Percentiles rank a stretch among this genome's conserved stretches.
phyloP scores from a whole-genome alignment of 2,329 filamentous ascomycete species.

The Diplodia mutila region DNA sequence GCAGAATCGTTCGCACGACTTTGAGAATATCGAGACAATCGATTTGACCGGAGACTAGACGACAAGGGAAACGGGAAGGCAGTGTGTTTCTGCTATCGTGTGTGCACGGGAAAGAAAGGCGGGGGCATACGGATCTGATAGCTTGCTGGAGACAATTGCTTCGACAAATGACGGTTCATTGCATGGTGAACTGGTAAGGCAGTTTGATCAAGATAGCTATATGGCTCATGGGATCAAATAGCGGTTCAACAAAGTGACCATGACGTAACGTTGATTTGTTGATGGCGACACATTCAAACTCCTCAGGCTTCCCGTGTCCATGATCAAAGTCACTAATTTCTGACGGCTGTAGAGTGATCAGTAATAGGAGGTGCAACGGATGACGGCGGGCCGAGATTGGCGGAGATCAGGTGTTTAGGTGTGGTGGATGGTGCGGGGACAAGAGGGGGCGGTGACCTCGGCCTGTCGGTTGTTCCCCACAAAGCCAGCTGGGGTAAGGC shows the following conservation, averaged over 20 bases:
- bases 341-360: not conserved
- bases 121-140: too few species aligned
- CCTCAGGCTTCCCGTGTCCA: not conserved
- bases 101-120: not conserved
- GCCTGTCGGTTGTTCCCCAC: constrained; percentile 19
- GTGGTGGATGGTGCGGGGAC: constrained; percentile 4
- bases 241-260: not conserved
- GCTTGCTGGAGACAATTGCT: too few species aligned
- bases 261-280: not conserved
- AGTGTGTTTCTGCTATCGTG: not conserved
- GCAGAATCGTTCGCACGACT: not conserved
- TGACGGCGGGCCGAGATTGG: not conserved
- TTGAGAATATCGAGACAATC: not conserved
- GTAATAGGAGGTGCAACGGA: not conserved
- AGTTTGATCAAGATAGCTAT: not conserved
- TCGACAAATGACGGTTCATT: too few species aligned
- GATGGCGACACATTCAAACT: not conserved
- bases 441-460: constrained; percentile 7
- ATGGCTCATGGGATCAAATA: not conserved
- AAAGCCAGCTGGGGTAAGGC: not conserved
- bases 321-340: not conserved
- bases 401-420: not conserved
- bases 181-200: too few species aligned
- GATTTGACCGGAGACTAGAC: not conserved
- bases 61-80: not conserved